These are phyloP conservation scores for Lipomyces kockii DNA, from an alignment of 805 yeast species.

Conservation along the genomic window DNA sequence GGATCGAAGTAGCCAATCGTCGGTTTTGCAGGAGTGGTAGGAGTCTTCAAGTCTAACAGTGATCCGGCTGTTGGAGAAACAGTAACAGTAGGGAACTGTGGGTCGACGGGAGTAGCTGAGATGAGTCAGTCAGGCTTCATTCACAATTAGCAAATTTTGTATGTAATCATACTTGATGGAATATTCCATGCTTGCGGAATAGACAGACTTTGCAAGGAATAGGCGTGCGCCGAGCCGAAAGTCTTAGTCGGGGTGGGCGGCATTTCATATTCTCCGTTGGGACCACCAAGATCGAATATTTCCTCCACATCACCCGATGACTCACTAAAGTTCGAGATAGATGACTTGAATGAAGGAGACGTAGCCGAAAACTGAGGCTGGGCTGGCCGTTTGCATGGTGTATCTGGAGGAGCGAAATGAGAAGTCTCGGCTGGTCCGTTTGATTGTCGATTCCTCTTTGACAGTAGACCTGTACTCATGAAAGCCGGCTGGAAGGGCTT, in stretches of 20 bases:
- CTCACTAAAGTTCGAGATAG: neutral
- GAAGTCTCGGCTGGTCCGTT: constrained; percentile 39
- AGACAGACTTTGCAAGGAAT: constrained; percentile 6
- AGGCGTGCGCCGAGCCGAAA: constrained; percentile 15
- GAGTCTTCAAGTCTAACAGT: constrained; percentile 30
- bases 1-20: constrained; percentile 36
- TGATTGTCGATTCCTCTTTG: constrained; percentile 58
- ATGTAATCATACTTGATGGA: constrained; percentile 5
- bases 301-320: constrained; percentile 18
- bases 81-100: constrained; percentile 1
- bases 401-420: constrained; percentile 58
- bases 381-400: constrained; percentile 61
- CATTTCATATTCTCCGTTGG: constrained; percentile 31
- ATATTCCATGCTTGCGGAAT: constrained; percentile 21
- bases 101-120: constrained; percentile 20
- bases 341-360: constrained; percentile 30
- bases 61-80: constrained; percentile 21
- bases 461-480: constrained; percentile 70
- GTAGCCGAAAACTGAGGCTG: constrained; percentile 30
- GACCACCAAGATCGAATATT: constrained; percentile 10
- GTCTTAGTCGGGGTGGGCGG: constrained; percentile 54
- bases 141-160: neutral
- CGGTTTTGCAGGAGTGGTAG: constrained; percentile 38
- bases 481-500: constrained; percentile 88
- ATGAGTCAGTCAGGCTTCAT: neutral